Evolutionary conservation across 2,329 filamentous ascomycete genomes (phyloP).

Genomic region (Arthrinium puccinioides): DNA sequence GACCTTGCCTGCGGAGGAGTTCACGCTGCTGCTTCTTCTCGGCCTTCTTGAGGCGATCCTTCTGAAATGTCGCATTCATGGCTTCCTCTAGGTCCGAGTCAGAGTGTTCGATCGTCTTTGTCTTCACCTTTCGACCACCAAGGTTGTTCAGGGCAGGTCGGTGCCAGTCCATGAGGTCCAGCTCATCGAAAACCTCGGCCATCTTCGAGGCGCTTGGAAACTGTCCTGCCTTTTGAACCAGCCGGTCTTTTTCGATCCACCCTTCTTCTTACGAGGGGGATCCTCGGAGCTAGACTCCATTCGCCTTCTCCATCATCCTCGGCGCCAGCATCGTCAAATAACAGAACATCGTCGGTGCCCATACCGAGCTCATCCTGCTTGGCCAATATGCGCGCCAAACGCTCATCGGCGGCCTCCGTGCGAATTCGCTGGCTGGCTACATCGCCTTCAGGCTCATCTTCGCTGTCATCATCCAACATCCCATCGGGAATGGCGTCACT

Average conservation of each 20-base stretch:
- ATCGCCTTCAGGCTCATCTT: slow-evolving; percentile 31
- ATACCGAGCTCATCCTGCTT: slow-evolving; percentile 60
- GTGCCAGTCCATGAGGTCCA: slow-evolving; percentile 82
- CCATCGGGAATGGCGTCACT: slow-evolving; percentile 25
- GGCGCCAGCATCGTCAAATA: slow-evolving; percentile 42
- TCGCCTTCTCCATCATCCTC: slow-evolving; percentile 22
- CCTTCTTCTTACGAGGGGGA: slow-evolving; percentile 20
- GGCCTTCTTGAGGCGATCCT: slow-evolving; percentile 65
- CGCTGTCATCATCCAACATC: slow-evolving; percentile 24
- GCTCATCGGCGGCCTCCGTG: slow-evolving; percentile 46
- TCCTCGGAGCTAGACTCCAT: slow-evolving; percentile 17
- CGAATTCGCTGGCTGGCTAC: slow-evolving; percentile 20
- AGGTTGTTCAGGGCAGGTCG: slow-evolving; percentile 56
- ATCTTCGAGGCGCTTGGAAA: slow-evolving; percentile 33
- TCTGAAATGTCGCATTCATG: slow-evolving; percentile 54
- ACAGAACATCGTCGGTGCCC: slow-evolving; percentile 47
- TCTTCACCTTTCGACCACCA: slow-evolving; percentile 52
- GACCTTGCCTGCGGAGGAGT: slow-evolving; percentile 55
- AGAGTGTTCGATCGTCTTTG: slow-evolving; percentile 45
- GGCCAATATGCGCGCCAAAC: slow-evolving; percentile 51
- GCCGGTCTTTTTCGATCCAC: slow-evolving; percentile 13
- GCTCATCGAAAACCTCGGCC: slow-evolving; percentile 52
- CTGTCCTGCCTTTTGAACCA: slow-evolving; percentile 20
- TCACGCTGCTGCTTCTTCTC: slow-evolving; percentile 64
- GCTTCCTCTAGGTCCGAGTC: slow-evolving; percentile 61